Conservation (phyloP, 495 filamentous ascomycete species). For the Cercophora newfieldiana region DNA sequence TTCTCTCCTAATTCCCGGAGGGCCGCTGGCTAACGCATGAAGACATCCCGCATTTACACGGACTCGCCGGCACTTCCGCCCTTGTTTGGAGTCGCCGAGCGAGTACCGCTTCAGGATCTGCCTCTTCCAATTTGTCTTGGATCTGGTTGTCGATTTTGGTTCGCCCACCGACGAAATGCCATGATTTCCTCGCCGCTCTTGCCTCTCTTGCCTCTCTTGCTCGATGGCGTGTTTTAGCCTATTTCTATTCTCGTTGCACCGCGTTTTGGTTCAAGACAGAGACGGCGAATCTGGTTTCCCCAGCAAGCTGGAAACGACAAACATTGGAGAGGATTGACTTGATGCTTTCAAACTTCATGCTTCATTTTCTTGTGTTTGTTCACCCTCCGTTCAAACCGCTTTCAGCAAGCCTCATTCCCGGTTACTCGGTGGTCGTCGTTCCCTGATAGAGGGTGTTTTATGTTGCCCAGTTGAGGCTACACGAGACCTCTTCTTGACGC, state of each 20-base stretch:
- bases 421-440: slow-evolving; percentile 6
- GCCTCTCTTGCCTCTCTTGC: slow-evolving; percentile 7
- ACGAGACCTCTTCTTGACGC: slow-evolving; percentile 6
- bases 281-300: background rate
- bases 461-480: slow-evolving; percentile 10
- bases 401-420: slow-evolving; percentile 2
- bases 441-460: slow-evolving; percentile 14
- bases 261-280: slow-evolving; percentile 4
- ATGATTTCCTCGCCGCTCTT: slow-evolving; percentile 12
- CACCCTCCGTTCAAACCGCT: background rate
- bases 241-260: slow-evolving; percentile 11
- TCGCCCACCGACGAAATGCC: background rate
- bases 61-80: slow-evolving; percentile 19
- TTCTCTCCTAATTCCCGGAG: slow-evolving; percentile 2
- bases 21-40: slow-evolving; percentile 13
- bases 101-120: background rate
- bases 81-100: background rate
- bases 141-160: slow-evolving; percentile 6
- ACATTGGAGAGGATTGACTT: background rate
- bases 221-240: slow-evolving; percentile 17
- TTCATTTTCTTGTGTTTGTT: background rate
- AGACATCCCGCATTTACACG: slow-evolving; percentile 25
- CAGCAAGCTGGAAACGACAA: background rate
- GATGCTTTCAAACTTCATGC: background rate
- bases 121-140: background rate